Evolutionary conservation across 78 protist genomes (phyloP).

Genomic region (Guillardia theta): DNA sequence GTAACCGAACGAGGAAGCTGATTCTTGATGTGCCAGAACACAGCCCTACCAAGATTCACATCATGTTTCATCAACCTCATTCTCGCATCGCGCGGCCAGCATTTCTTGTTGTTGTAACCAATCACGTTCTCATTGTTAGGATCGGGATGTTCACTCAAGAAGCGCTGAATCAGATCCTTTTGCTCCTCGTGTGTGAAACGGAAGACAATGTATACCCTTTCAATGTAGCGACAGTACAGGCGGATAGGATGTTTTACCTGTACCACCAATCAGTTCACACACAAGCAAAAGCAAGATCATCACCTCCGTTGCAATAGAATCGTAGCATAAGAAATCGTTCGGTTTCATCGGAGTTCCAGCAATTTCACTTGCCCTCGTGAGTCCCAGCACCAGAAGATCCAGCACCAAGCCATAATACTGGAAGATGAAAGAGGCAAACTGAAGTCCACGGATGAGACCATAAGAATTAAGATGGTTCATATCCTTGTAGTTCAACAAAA

Average conservation of each 20-base stretch:
- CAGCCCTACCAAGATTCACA: constrained; percentile 98
- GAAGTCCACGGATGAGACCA: constrained; percentile 99
- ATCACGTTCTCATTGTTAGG: constrained; percentile 99
- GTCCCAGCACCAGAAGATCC: constrained; percentile 96
- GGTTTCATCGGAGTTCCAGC: constrained; percentile 96
- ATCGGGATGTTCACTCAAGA: constrained; percentile 98
- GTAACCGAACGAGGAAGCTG: constrained; percentile 96
- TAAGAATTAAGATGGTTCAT: constrained; percentile 95
- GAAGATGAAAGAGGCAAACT: constrained; percentile 94
- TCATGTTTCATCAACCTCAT: constrained; percentile 99
- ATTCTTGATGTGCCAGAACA: constrained; percentile 95
- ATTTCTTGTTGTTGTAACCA: constrained; percentile 97
- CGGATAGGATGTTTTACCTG: constrained; percentile 97
- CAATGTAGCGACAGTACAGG: constrained; percentile 93
- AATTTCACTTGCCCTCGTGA: constrained; percentile 94
- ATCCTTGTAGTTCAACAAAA: constrained; percentile 95
- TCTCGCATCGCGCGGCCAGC: constrained; percentile 99
- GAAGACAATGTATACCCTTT: constrained; percentile 87
- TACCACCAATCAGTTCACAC: too few species aligned
- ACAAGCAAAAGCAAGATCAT: too few species aligned
- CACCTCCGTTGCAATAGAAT: constrained; percentile 71
- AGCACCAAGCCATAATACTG: constrained; percentile 90
- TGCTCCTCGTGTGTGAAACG: constrained; percentile 92
- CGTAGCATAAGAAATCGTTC: constrained; percentile 86
- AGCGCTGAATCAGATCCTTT: constrained; percentile 92